These are phyloP conservation scores for Hypomontagnella submonticulosa DNA, from an alignment of 495 filamentous ascomycete genomes.

Conservation along the genomic window DNA sequence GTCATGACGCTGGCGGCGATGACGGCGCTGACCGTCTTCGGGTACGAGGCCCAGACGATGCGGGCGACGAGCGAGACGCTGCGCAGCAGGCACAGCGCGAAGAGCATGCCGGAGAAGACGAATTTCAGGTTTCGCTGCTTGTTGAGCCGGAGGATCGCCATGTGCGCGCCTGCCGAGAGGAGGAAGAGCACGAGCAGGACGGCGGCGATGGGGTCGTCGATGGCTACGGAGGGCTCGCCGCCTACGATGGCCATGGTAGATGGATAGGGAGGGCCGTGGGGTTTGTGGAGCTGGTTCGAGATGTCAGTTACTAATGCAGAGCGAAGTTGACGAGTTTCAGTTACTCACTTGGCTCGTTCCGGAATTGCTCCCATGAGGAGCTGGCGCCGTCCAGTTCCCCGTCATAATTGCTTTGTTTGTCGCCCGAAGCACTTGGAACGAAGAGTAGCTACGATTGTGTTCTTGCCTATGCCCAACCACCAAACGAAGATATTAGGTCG, in stretches of 20 bases:
- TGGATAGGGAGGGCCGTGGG: constrained; percentile 49
- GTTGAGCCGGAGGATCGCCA: constrained; percentile 74
- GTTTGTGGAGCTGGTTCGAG: constrained; percentile 11
- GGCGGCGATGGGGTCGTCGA: constrained; percentile 73
- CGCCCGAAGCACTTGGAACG: constrained; percentile 1
- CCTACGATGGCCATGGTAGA: constrained; percentile 64
- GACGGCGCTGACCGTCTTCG: constrained; percentile 62
- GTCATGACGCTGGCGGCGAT: constrained; percentile 82
- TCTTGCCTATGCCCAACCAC: constrained; percentile 20
- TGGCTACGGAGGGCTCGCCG: constrained; percentile 61
- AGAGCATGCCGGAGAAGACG: constrained; percentile 72
- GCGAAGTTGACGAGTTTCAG: background rate
- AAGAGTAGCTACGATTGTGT: constrained; percentile 2
- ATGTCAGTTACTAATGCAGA: background rate
- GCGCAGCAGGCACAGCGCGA: constrained; percentile 83
- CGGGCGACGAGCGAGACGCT: constrained; percentile 72
- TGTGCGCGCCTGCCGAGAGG: constrained; percentile 66
- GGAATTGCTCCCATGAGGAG: constrained; percentile 13
- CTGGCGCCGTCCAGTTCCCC: constrained; percentile 38
- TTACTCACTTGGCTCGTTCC: constrained; percentile 23
- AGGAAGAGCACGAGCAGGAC: constrained; percentile 75
- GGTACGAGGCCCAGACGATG: constrained; percentile 65
- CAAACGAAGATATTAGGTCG: constrained; percentile 11
- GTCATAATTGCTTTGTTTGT: constrained; percentile 16
- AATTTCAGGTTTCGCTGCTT: constrained; percentile 70